Base-by-base conservation (phyloP, 306 rosid species). In the Quercus bicolor region DNA sequence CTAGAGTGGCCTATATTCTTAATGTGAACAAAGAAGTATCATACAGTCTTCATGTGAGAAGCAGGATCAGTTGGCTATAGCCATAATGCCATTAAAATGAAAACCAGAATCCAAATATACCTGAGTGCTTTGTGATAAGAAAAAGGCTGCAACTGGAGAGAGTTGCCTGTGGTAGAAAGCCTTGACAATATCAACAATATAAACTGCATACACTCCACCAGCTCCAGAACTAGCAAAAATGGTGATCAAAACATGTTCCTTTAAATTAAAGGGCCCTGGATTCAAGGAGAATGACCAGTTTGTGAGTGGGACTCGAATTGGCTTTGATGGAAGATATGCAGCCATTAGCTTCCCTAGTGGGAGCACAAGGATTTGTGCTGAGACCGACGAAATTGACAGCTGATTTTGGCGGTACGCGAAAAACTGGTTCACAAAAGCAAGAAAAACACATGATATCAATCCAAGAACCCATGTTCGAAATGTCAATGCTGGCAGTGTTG, bases 401-500 rank as follows among this genome's bases (percentile, higher is more conserved):
- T 84, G 94, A 59, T 86, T 95, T 26, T 73, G 74, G 37, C 98
- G 89, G 82, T 80, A 95, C 3, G 80, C 85, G 20, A 95, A 92
- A 23, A 95, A 95, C 23, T 87, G 85, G 85, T 95, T 95, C 29
- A 87, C 88, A 59, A 95, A 95, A 1, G 98, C 53, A 21, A 95
- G 92, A 24, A 91, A 5, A 0, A 71, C 37, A 52, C 98, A 95
- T 1, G 98, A 92, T 4, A 78, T 7, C 1, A 84, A 1, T 9
- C 98, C 98, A 5, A 95, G 87, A 60, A 87, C 34, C 98, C 98
- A 95, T 85, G 98, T 92, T 10, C 98, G 68, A 26, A 95, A 95
- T 78, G 98, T 92, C 20, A 95, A 81, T 14, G 88, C 89, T 0
- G 92, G 91, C 56, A 77, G 88, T 2, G 84, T 57, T 3, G 98